Base-by-base conservation (phyloP, 306 rosid genomes). In the Datisca glomerata region DNA sequence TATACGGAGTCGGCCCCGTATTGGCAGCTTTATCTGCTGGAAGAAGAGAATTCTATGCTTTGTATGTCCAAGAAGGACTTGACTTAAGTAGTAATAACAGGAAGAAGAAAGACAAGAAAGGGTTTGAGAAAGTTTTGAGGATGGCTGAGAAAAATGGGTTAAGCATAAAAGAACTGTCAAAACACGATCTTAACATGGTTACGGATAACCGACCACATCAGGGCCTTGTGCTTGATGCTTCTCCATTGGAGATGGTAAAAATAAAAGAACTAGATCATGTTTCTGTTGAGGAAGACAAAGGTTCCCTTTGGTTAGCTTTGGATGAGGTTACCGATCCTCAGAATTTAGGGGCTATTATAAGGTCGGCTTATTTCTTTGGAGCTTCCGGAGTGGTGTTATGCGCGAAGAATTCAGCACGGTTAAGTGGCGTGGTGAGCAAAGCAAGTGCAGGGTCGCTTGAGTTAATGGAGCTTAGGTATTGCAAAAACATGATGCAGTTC, bases 321-420 rank as follows among this genome's bases (percentile, higher is more conserved):
- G 98, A 89, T 28, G 98, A 89, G 65, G 98, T 89, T 28, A 75
- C 93, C 1, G 95, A 89, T 73, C 94, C 96, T 45, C 94, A 87
- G 46, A 87, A 87, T 68, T 63, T 87, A 60, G 96, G 94, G 44
- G 94, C 94, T 45, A 82, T 87, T 28, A 71, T 87, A 48, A 79
- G 96, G 71, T 87, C 96, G 13, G 67, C 96, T 1, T 82, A 82
- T 60, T 86, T 61, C 60, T 86, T 86, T 31, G 96, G 96, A 31
- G 96, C 75, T 22, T 63, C 87, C n/a, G 96, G 96, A 41, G 74
- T 82, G 28, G 85, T 79, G 18, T 67, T 86, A 57, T 86, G 96
- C 46, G 93, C 96, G 14, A 86, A 86, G 74, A 86, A 82, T 66
- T 80, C 97, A 9, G 93, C 98, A 5, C 92, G 93, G 6, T 57